Conservation (phyloP, 805 yeast genomes). For the Jamesozyma jinghongensis region DNA sequence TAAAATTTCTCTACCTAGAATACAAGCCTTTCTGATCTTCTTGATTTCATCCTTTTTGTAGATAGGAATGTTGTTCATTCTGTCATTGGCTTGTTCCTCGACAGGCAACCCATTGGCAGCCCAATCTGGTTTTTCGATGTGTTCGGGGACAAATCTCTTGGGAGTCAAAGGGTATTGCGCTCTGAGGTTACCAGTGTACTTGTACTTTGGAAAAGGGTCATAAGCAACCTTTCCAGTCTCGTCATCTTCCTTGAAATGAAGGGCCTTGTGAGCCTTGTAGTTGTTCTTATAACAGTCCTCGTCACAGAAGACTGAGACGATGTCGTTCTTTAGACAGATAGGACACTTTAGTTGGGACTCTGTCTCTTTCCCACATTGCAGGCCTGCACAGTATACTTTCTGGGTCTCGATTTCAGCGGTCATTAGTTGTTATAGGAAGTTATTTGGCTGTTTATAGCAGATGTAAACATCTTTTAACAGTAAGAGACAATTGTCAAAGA, state of each 20-base stretch:
- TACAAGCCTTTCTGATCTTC: slow-evolving; percentile 66
- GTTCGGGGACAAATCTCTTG: slow-evolving; percentile 60
- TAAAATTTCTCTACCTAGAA: slow-evolving; percentile 75
- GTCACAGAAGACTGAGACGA: slow-evolving; percentile 62
- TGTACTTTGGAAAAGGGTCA: slow-evolving; percentile 79
- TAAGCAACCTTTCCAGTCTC: slow-evolving; percentile 35
- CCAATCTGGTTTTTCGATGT: slow-evolving; percentile 73
- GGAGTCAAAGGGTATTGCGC: slow-evolving; percentile 78
- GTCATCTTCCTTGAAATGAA: slow-evolving; percentile 55
- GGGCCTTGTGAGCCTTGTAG: slow-evolving; percentile 65
- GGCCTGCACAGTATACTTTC: slow-evolving; percentile 52
- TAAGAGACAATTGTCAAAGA: too few species aligned
- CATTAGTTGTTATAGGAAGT: too few species aligned
- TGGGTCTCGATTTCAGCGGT: neutral
- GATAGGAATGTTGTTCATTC: slow-evolving; percentile 55
- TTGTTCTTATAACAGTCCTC: slow-evolving; percentile 72
- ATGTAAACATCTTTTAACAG: too few species aligned
- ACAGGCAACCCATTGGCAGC: slow-evolving; percentile 71
- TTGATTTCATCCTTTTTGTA: slow-evolving; percentile 61
- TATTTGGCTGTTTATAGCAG: too few species aligned
- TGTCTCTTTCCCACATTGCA: slow-evolving; percentile 79
- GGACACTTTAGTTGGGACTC: slow-evolving; percentile 79
- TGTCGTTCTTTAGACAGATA: slow-evolving; percentile 67
- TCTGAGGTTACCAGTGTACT: slow-evolving; percentile 64
- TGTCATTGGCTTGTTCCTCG: slow-evolving; percentile 64